Conservation (phyloP, 2,329 filamentous ascomycete genomes). For the Fusarium scirpi region DNA sequence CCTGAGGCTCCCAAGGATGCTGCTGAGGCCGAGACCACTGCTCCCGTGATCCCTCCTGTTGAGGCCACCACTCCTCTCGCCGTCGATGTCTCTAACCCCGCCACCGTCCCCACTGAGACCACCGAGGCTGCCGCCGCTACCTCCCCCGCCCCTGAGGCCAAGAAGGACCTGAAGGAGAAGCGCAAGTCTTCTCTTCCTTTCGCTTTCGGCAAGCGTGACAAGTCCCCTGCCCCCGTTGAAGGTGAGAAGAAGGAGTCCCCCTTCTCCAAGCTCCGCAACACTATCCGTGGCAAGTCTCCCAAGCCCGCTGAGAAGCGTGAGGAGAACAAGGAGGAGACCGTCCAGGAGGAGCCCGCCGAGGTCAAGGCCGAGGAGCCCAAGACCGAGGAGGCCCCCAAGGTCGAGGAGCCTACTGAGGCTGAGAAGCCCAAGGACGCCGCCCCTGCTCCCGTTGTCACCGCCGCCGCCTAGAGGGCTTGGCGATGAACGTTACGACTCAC, state of each 20-base stretch:
- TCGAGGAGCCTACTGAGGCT: conserved; percentile 66
- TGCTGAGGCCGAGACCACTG: conserved; percentile 62
- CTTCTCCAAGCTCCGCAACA: conserved; percentile 72
- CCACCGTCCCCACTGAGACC: conserved; percentile 61
- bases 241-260: conserved; percentile 69
- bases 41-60: conserved; percentile 70
- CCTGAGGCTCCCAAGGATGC: conserved; percentile 58
- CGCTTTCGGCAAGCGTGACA: conserved; percentile 83
- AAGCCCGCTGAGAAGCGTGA: conserved; percentile 55
- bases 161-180: conserved; percentile 81
- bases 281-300: conserved; percentile 63
- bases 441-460: conserved; percentile 62
- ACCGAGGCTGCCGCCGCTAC: conserved; percentile 57
- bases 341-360: conserved; percentile 55
- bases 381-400: conserved; percentile 53
- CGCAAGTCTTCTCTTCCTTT: conserved; percentile 83
- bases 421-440: conserved; percentile 58
- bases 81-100: conserved; percentile 64
- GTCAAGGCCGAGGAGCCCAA: conserved; percentile 56
- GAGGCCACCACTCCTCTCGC: conserved; percentile 68
- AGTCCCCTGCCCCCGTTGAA: conserved; percentile 67
- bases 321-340: conserved; percentile 52
- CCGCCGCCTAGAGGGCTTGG: conserved; percentile 61
- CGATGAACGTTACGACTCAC: conserved; percentile 43
- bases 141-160: conserved; percentile 64